Conservation (phyloP, 345 rosid genomes). For the Hevea brasiliensis region DNA sequence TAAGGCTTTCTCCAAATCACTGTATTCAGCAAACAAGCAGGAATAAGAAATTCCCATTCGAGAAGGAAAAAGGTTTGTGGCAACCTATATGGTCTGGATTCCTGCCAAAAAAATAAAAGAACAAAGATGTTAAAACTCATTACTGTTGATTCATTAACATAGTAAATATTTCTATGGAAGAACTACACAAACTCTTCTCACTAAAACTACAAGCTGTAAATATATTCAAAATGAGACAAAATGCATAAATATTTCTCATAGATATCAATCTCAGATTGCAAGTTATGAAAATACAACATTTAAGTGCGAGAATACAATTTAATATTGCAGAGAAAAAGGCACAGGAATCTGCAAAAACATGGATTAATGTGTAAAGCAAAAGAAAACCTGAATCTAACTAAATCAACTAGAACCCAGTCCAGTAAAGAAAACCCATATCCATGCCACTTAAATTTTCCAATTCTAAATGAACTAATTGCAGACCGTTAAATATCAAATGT, state of each 20-base stretch:
- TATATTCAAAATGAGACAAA: not conserved
- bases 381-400: not conserved
- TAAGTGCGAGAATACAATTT: not conserved
- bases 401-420: not conserved
- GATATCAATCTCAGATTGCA: not conserved
- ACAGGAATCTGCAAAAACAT: not conserved
- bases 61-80: conserved; percentile 13
- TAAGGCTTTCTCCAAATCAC: conserved; percentile 55
- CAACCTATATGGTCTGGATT: conserved; percentile 14
- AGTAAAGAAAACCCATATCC: not conserved
- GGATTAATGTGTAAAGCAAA: not conserved
- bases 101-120: conserved; percentile 26
- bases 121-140: not conserved
- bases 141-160: not conserved
- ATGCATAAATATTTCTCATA: not conserved
- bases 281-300: not conserved
- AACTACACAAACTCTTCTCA: not conserved
- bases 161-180: not conserved
- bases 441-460: not conserved
- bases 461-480: not conserved
- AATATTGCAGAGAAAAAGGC: not conserved
- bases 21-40: conserved; percentile 53
- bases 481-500: not conserved
- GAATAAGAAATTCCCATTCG: conserved; percentile 72
- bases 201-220: not conserved